Percentiles rank a stretch among this genome's conserved stretches.
phyloP scores from a whole-genome alignment of 129 eudicot species.

The Helianthus tuberosus region DNA sequence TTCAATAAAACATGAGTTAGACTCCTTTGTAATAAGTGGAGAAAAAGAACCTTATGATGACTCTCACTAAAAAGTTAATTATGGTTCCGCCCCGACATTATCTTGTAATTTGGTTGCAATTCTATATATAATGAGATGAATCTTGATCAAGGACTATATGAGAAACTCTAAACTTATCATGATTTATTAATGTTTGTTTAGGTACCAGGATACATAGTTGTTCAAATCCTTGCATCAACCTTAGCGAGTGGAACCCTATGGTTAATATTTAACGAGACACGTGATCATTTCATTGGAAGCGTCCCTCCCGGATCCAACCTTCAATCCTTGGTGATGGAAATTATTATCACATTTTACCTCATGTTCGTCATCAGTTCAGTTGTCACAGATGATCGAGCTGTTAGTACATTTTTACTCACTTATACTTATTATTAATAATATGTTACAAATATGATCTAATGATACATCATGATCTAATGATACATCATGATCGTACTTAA shows the following conservation, averaged over 20 bases:
- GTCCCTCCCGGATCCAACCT: constrained; percentile 53
- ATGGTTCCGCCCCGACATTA: too few relatives aligned
- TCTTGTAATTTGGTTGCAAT: too few relatives aligned
- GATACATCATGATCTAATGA: too few relatives aligned
- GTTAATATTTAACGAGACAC: constrained; percentile 56
- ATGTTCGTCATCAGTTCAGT: constrained; percentile 81
- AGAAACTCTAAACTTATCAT: too few relatives aligned
- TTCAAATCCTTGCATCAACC: constrained; percentile 69
- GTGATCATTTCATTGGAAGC: constrained; percentile 70
- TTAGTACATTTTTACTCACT: constrained; percentile 26
- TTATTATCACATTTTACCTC: constrained; percentile 81
- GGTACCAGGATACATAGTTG: constrained; percentile 66
- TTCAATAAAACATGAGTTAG: too few relatives aligned
- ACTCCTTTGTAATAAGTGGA: too few relatives aligned
- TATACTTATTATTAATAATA: background rate
- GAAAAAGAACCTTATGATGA: too few relatives aligned
- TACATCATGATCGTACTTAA: background rate
- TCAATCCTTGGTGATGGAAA: constrained; percentile 67
- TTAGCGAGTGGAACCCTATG: constrained; percentile 74
- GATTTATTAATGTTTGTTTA: background rate
- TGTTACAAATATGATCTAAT: background rate
- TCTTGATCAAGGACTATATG: too few relatives aligned
- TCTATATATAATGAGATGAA: too few relatives aligned
- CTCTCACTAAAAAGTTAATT: too few relatives aligned
- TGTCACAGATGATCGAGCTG: constrained; percentile 79